Evolutionary conservation across 2,329 filamentous ascomycete species (phyloP).

Genomic region (Aureobasidium lini): DNA sequence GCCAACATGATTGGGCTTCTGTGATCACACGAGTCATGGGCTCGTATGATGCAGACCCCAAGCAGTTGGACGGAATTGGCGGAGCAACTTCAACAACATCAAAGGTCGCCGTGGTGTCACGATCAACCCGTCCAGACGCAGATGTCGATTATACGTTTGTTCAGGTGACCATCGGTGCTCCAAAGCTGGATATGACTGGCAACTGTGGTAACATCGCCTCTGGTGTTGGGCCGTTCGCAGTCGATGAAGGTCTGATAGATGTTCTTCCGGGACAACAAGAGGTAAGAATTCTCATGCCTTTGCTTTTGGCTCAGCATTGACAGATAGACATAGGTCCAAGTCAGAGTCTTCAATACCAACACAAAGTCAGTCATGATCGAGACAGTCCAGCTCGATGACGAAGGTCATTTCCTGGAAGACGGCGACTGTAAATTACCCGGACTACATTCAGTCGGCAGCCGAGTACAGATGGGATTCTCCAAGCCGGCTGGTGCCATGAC

Average conservation of each 20-base stretch:
- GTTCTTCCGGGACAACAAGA: conserved; percentile 16
- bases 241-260: conserved; percentile 20
- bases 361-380: conserved; percentile 20
- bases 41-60: conserved; percentile 22
- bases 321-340: conserved; percentile 17
- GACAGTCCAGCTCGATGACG: conserved; percentile 20
- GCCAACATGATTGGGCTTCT: conserved; percentile 22
- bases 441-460: conserved; percentile 16
- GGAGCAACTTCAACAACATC: conserved; percentile 22
- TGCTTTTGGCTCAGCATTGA: too few relatives aligned
- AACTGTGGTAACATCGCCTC: conserved; percentile 22
- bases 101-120: conserved; percentile 20
- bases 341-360: conserved; percentile 21
- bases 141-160: conserved; percentile 22
- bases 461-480: conserved; percentile 18
- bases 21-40: conserved; percentile 30
- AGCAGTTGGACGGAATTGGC: conserved; percentile 21
- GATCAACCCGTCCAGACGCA: conserved; percentile 16
- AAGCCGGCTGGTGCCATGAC: conserved; percentile 20
- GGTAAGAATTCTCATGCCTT: too few relatives aligned
- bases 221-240: conserved; percentile 21
- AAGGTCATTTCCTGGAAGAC: conserved; percentile 22
- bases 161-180: conserved; percentile 18
- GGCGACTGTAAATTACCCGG: conserved; percentile 18
- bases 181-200: conserved; percentile 20